Evolutionary conservation across 2,329 filamentous ascomycete genomes (phyloP).

Genomic region (Verticillium zaregamsianum): DNA sequence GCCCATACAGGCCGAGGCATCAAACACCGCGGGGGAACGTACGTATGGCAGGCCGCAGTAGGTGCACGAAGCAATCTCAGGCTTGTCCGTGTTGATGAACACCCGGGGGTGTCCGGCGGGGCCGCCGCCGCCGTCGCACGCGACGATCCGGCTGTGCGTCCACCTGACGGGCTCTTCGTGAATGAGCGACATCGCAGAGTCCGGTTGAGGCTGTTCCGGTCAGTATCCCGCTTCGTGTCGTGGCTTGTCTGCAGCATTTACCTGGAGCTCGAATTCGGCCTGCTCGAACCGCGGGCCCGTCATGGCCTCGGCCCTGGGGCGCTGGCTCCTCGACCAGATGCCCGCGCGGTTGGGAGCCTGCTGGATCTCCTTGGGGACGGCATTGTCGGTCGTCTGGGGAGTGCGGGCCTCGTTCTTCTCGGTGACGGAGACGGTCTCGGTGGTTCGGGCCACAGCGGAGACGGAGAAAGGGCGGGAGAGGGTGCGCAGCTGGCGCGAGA

Average conservation of each 20-base stretch:
- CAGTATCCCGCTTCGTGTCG: not conserved
- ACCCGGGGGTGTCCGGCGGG: conserved; percentile 86
- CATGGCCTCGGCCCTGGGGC: conserved; percentile 79
- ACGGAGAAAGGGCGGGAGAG: conserved; percentile 43
- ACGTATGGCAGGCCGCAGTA: conserved; percentile 96
- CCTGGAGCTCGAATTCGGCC: conserved; percentile 90
- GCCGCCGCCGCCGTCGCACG: conserved; percentile 90
- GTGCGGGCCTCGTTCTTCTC: conserved; percentile 35
- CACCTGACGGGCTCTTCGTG: conserved; percentile 94
- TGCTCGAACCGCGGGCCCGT: conserved; percentile 93
- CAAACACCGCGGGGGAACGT: conserved; percentile 32
- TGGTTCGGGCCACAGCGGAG: conserved; percentile 25
- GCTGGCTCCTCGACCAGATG: conserved; percentile 85
- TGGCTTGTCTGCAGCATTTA: conserved; percentile 35
- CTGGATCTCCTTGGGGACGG: conserved; percentile 43
- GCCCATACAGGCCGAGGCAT: not conserved
- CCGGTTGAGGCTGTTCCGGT: conserved; percentile 69
- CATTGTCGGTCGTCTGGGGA: conserved; percentile 38
- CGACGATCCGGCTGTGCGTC: conserved; percentile 76
- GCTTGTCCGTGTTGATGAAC: conserved; percentile 98
- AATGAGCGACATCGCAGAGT: conserved; percentile 90
- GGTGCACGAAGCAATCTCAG: conserved; percentile 82
- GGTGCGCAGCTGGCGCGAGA: conserved; percentile 40
- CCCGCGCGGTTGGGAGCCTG: conserved; percentile 84
- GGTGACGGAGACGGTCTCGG: conserved; percentile 36